Evolutionary conservation across 768 basidiomycete genomes (phyloP), one percentile per base, ranked within the genome.

Genomic region (Pisolithus marmoratus): DNA sequence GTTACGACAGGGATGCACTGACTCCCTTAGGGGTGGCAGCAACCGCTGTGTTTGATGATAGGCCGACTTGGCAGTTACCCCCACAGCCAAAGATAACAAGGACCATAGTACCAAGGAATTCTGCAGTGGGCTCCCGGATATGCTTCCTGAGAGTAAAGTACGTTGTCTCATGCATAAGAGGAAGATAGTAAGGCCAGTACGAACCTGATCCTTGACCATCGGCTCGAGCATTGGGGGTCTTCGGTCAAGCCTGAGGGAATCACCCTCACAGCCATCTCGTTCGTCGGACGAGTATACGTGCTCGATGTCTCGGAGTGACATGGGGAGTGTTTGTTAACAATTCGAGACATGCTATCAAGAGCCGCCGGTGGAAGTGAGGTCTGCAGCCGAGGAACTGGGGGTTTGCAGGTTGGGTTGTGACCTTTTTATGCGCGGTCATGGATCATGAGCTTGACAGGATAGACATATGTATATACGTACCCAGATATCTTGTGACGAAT

Each of bases 51-150:
- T 73, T 73, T 7, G 68, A 64, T 4, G 81, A 78, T 8, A 85
- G 70, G 27, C 76, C 72, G 3, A 73, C 75, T 62, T 85, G 83
- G 58, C 80, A 82, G 51, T 78, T 71, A 38, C 77, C 76, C 40
- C 82, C 83, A 40, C 69, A 70, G 22, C 84, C 84, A 54, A 85
- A 80, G 49, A 83, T 76, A 50, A 83, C 68, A 8, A 85, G 67
- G 27, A 85, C 68, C 60, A 76, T 76, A 8, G 76, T 73, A 19
- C 83, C 84, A 41, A 84, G 60, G 57, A 85, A 83, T 63, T 86
- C 84, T 15, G 82, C 85, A 26, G 74, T 74, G 15, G 82, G 77
- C 64, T 87, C 84, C 53, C 79, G 72, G 38, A 85, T 61, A 43
- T 62, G 60, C 51, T 72, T 66, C 27, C 82, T 80, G 53, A 41